Percentiles rank a stretch among this genome's conserved stretches.
Conservation (phyloP, 768 basidiomycete species). For the Macrolepiota dolichaula region DNA sequence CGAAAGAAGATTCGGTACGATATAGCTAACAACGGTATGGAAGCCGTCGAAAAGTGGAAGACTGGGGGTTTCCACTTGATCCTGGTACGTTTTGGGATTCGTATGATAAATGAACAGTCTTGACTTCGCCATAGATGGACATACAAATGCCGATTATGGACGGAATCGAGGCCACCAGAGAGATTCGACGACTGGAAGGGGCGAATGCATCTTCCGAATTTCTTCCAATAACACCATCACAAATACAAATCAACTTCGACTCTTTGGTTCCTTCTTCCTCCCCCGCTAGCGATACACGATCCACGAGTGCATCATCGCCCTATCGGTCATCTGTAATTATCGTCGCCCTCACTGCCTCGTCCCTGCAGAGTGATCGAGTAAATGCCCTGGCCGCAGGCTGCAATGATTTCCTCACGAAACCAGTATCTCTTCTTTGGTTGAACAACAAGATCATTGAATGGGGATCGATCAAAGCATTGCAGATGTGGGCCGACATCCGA, state of each 20-base stretch:
- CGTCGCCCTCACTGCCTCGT: slow-evolving; percentile 97
- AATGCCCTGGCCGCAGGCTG: slow-evolving; percentile 97
- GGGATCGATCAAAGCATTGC: slow-evolving; percentile 94
- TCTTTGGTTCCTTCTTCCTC: slow-evolving; percentile 27
- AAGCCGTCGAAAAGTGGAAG: slow-evolving; percentile 94
- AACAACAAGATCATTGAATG: slow-evolving; percentile 99
- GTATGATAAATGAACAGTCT: neutral
- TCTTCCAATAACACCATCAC: slow-evolving; percentile 67
- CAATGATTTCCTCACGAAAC: slow-evolving; percentile 98
- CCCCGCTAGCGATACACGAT: slow-evolving; percentile 36
- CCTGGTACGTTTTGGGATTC: slow-evolving; percentile 56
- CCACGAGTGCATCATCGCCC: slow-evolving; percentile 47
- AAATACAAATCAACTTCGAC: slow-evolving; percentile 68
- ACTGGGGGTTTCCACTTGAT: slow-evolving; percentile 94
- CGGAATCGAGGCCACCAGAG: slow-evolving; percentile 95
- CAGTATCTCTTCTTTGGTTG: slow-evolving; percentile 91
- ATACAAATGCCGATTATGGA: slow-evolving; percentile 99
- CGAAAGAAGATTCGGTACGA: slow-evolving; percentile 95
- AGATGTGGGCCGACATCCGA: slow-evolving; percentile 86
- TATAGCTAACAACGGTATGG: slow-evolving; percentile 90
- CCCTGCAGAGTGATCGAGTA: slow-evolving; percentile 92
- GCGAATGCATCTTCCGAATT: slow-evolving; percentile 59
- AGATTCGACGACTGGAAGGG: slow-evolving; percentile 86
- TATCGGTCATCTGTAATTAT: slow-evolving; percentile 96
- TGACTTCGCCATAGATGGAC: slow-evolving; percentile 77